A percentile compares a stretch with the other conserved stretches of the same genome.
These are phyloP conservation scores for Daldinia concentrica DNA, from an alignment of 495 filamentous ascomycete genomes.

Conservation along the genomic window DNA sequence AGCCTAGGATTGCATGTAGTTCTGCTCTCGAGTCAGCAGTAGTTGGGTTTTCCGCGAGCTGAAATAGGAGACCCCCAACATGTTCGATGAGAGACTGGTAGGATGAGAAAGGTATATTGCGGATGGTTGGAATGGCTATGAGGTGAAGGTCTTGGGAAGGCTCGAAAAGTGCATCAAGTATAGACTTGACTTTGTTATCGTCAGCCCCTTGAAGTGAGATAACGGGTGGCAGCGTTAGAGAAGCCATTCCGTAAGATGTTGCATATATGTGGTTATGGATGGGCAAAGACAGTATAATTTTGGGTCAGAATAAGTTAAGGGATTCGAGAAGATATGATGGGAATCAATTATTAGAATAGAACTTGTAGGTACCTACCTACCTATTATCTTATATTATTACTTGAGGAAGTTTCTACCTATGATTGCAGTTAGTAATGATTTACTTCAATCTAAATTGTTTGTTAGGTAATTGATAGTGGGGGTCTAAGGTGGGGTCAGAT, in stretches of 20 bases:
- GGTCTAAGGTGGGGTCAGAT: not conserved
- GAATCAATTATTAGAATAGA: too few species aligned
- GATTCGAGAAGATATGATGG: too few species aligned
- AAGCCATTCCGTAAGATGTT: conserved; percentile 12
- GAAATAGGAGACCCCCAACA: conserved; percentile 29
- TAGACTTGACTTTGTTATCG: conserved; percentile 43
- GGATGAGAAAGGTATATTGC: conserved; percentile 46
- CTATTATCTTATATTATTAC: too few species aligned
- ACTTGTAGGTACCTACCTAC: too few species aligned
- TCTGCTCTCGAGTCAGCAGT: conserved; percentile 24
- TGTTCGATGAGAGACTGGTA: conserved; percentile 35
- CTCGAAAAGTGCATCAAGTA: conserved; percentile 89
- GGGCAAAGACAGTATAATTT: not conserved
- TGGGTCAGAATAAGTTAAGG: too few species aligned
- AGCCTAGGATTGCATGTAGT: conserved; percentile 74
- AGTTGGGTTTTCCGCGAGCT: conserved; percentile 23
- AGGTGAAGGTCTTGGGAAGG: conserved; percentile 78
- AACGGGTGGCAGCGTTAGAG: conserved; percentile 29
- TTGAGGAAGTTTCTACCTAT: too few species aligned
- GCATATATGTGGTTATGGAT: not conserved
- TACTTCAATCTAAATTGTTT: not conserved
- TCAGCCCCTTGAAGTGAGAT: conserved; percentile 33
- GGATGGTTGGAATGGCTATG: conserved; percentile 72
- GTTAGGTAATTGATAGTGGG: not conserved
- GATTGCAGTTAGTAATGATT: not conserved